phyloP scores from a whole-genome alignment of 257 asterid species.

The Sherardia arvensis region DNA sequence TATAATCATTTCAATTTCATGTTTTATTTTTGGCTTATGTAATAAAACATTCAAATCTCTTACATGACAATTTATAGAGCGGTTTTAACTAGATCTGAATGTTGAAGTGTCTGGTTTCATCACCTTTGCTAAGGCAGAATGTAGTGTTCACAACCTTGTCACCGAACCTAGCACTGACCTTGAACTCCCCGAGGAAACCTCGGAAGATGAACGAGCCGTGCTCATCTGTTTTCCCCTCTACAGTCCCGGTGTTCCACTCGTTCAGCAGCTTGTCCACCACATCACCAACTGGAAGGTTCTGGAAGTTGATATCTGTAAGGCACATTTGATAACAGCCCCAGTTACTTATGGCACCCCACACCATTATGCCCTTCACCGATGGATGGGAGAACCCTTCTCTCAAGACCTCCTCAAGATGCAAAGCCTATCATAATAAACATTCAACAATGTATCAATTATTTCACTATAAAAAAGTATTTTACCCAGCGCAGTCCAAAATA shows the following conservation, averaged over 20 bases:
- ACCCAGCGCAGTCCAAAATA: too few relatives aligned
- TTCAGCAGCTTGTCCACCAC: slow-evolving; percentile 40
- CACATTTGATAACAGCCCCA: slow-evolving; percentile 53
- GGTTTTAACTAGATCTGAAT: slow-evolving; percentile 17
- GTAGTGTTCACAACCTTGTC: slow-evolving; percentile 18
- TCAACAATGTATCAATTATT: too few relatives aligned
- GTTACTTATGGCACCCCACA: slow-evolving; percentile 39
- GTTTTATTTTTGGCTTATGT: too few relatives aligned
- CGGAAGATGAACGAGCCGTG: slow-evolving; percentile 38
- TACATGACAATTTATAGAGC: background rate
- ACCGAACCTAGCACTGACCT: slow-evolving; percentile 18
- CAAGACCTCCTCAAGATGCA: slow-evolving; percentile 38
- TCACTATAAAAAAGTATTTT: too few relatives aligned
- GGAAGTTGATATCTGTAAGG: slow-evolving; percentile 34
- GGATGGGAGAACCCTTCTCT: slow-evolving; percentile 50
- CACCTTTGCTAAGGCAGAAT: slow-evolving; percentile 31
- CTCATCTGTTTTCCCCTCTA: slow-evolving; percentile 31
- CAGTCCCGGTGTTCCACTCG: slow-evolving; percentile 39
- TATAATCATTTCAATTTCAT: too few relatives aligned
- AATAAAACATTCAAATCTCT: background rate
- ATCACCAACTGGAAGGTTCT: slow-evolving; percentile 46
- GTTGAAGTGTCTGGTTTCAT: slow-evolving; percentile 33
- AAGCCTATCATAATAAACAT: slow-evolving; percentile 21
- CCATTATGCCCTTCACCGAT: slow-evolving; percentile 42
- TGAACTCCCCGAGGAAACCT: slow-evolving; percentile 49